Conservation (phyloP, 768 basidiomycete genomes). For the Xerocomellus amylosporus region DNA sequence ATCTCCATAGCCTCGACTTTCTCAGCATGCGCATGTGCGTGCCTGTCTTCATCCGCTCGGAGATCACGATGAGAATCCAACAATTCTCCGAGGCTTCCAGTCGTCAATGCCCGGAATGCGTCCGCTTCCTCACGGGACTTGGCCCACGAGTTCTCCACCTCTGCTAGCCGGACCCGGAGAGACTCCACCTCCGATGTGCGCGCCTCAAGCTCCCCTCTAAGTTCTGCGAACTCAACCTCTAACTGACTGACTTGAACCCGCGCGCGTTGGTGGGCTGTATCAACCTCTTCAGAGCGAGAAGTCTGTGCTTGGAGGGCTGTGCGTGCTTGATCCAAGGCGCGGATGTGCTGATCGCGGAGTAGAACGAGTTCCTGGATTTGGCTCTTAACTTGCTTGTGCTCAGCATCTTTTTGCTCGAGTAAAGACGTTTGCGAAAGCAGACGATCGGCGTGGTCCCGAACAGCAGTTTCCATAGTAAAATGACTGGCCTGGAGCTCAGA, state of each 20-base stretch:
- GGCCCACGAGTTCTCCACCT: slow-evolving; percentile 88
- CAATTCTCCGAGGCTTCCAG: slow-evolving; percentile 79
- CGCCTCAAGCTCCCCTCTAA: slow-evolving; percentile 78
- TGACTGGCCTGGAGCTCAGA: slow-evolving; percentile 67
- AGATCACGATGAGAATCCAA: slow-evolving; percentile 86
- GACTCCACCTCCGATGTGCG: slow-evolving; percentile 71
- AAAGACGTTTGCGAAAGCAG: slow-evolving; percentile 70
- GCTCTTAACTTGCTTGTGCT: slow-evolving; percentile 57
- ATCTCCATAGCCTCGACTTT: slow-evolving; percentile 77
- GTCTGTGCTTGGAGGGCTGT: slow-evolving; percentile 73
- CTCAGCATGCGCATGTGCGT: slow-evolving; percentile 73
- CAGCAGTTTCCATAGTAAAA: slow-evolving; percentile 53
- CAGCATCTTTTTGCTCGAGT: slow-evolving; percentile 76
- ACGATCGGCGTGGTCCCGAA: slow-evolving; percentile 76
- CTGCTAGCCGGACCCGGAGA: slow-evolving; percentile 60
- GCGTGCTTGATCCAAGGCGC: slow-evolving; percentile 83
- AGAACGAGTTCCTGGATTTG: slow-evolving; percentile 70
- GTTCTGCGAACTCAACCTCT: slow-evolving; percentile 74
- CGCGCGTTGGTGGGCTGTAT: slow-evolving; percentile 66
- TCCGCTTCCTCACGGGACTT: slow-evolving; percentile 94
- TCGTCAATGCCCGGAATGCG: slow-evolving; percentile 81
- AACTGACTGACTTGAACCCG: slow-evolving; percentile 66
- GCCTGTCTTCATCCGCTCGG: slow-evolving; percentile 77
- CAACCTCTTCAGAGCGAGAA: slow-evolving; percentile 74
- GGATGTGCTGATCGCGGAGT: slow-evolving; percentile 81